Evolutionary conservation across 1,284 basidiomycete genomes (phyloP), one percentile per base, ranked within the genome.

Genomic region (Sporisorium graminicola): DNA sequence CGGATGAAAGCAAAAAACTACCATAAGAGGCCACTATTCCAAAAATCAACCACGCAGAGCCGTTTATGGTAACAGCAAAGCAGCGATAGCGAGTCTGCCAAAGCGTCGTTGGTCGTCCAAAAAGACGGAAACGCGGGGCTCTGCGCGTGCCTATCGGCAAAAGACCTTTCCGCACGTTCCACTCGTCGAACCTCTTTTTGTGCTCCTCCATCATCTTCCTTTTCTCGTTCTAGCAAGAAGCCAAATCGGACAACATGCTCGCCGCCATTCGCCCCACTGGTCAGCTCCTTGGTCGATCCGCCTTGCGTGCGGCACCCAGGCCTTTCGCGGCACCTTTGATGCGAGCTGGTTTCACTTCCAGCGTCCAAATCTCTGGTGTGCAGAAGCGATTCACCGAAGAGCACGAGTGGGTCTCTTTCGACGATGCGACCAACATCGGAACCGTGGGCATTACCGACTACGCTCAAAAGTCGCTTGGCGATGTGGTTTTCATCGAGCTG

Each of bases 401-500:
- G 78, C 97, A 99, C 87, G 96, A 99, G 88, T 91, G 92, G 82
- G 90, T 98, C 68, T 87, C 89, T 37, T 94, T 91, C 86, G 95
- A 99, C 86, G 90, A 92, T 69, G 86, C 87, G 53, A 93, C 92
- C 49, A 91, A 92, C 65, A 82, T 95, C 56, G 97, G 94, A 46
- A 92, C 90, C 9, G 89, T 99, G 47, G 91, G 91, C 49, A 95
- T 99, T 86, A 98, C 97, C 22, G 89, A 98, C 86, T 93, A 98
- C 86, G 96, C 96, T 5, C 95, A 98, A 86, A 90, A 91, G 64
- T 91, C 92, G 56, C 89, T 99, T 4, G 97, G 96, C 27, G 97
- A 99, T 86, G 94, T 99, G 64, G 96, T 99, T 54, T 99, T 94
- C 87, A 94, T 99, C 62, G 97, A 99, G 86, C 89, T 99, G 60